Evolutionary conservation across 495 filamentous ascomycete genomes (phyloP), one percentile per base, ranked within the genome.

Genomic region (Penicillium argentinense): DNA sequence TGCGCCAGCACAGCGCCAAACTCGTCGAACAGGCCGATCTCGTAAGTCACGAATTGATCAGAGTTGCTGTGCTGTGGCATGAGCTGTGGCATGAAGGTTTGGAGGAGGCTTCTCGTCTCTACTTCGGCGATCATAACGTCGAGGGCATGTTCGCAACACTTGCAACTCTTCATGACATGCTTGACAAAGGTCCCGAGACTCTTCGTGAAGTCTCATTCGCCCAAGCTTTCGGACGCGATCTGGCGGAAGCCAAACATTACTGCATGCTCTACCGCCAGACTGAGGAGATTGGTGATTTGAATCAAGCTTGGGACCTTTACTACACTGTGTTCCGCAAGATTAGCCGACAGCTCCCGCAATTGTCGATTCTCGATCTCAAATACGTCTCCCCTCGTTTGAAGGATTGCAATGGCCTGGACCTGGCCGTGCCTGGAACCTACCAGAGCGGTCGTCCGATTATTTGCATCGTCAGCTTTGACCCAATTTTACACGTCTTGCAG

Each of bases 71-170:
- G 2, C 59, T 97, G 17, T 99, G 93, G 93, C 93, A 99, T 63
- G 93, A 99, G 57, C 84, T 91, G 33, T 99, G 93, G 93, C 95
- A 99, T 54, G 93, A 99, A 66, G 95, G 86, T 13, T 78, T 99
- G 9, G 93, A 99, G 66, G 95, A 99, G 67, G 95, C 93, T 3
- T 96, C 90, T 5, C 82, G 95, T 37, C 69, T 95, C 34, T 86
- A 87, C 61, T 99, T 99, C 56, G 93, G 91, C 29, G 95, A 97
- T 59, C 83, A 89, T 47, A 95, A 99, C 60, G 89, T 96, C 42
- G 88, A 96, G 43, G 95, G 91, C 63, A 97, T 97, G 92, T 92
- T 99, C 63, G 78, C 83, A 29, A 90, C 87, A 1, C 81, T 99
- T 18, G 86, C 85, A 21, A 93, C 93, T 12, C 74, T 99, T 39